Percentiles rank a stretch among this genome's conserved stretches.
phyloP scores from a whole-genome alignment of 139 green algal species.

The Micromonas commoda region DNA sequence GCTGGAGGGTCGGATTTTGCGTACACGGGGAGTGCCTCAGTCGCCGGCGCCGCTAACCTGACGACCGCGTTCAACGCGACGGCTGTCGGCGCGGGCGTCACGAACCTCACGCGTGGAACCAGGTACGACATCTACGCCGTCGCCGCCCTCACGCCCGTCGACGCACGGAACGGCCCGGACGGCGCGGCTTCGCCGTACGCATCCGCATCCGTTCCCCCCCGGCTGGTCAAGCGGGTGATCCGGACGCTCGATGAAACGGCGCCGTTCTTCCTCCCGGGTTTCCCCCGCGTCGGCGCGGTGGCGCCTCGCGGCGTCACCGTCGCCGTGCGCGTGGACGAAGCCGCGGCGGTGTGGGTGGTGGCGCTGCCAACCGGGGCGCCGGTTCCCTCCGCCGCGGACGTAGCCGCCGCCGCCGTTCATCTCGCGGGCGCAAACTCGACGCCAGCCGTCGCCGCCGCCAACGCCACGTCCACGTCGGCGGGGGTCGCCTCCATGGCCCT shows the following conservation, averaged over 20 bases:
- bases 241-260: background rate
- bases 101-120: background rate
- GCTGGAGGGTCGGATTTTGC: background rate
- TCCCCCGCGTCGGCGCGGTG: background rate
- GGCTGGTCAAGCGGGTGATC: background rate
- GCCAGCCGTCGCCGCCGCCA: background rate
- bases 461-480: background rate
- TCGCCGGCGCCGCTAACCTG: background rate
- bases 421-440: background rate
- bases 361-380: background rate
- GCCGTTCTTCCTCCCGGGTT: background rate
- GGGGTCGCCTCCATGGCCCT: background rate
- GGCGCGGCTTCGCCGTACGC: background rate
- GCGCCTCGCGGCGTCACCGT: background rate
- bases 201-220: too few relatives aligned
- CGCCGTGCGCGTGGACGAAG: background rate
- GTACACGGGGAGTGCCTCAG: background rate
- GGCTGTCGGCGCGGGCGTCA: background rate
- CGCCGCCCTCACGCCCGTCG: too few relatives aligned
- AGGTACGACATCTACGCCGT: background rate
- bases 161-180: background rate
- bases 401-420: background rate
- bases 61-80: background rate
- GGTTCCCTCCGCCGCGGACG: background rate
- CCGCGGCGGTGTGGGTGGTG: background rate